phyloP scores from a whole-genome alignment of 352 stramenopile genomes.

The Pythium oligandrum region DNA sequence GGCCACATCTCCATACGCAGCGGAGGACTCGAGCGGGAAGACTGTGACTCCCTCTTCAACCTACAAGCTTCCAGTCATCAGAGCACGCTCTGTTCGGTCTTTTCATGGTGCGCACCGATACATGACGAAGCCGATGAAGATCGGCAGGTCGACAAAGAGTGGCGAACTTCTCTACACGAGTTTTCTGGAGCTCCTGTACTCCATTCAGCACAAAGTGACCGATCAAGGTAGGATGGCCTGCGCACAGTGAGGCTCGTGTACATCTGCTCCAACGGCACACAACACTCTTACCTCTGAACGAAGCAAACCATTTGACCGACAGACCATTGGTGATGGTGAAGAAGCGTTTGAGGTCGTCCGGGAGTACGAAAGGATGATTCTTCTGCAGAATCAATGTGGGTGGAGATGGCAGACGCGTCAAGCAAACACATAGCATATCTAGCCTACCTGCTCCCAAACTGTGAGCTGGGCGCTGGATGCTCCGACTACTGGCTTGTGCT shows the following conservation, averaged over 20 bases:
- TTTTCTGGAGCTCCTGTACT: conserved; percentile 51
- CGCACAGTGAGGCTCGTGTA: background rate
- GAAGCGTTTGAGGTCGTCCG: conserved; percentile 65
- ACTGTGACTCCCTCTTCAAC: conserved; percentile 24
- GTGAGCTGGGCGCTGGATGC: conserved; percentile 41
- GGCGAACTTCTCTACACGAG: conserved; percentile 30
- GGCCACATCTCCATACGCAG: conserved; percentile 49
- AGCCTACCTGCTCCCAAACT: conserved; percentile 61
- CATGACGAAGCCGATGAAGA: conserved; percentile 25
- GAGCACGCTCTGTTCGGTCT: no score
- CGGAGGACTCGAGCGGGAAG: conserved; percentile 55
- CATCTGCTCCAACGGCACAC: no score
- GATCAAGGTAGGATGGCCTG: conserved; percentile 41
- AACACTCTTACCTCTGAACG: conserved; percentile 29
- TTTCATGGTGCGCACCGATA: conserved; percentile 8
- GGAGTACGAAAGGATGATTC: conserved; percentile 47
- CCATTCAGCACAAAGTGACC: conserved; percentile 62
- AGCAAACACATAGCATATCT: background rate
- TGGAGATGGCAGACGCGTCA: background rate
- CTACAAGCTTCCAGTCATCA: conserved; percentile 1
- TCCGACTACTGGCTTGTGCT: conserved; percentile 47
- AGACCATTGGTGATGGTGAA: conserved; percentile 65
- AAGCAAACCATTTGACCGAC: conserved; percentile 65
- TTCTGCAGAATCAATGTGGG: conserved; percentile 24
- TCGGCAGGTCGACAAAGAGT: conserved; percentile 35